Percentiles rank a stretch among this genome's conserved stretches.
Evolutionary conservation across 768 basidiomycete species (phyloP).

Genomic region (Boletus sp.): DNA sequence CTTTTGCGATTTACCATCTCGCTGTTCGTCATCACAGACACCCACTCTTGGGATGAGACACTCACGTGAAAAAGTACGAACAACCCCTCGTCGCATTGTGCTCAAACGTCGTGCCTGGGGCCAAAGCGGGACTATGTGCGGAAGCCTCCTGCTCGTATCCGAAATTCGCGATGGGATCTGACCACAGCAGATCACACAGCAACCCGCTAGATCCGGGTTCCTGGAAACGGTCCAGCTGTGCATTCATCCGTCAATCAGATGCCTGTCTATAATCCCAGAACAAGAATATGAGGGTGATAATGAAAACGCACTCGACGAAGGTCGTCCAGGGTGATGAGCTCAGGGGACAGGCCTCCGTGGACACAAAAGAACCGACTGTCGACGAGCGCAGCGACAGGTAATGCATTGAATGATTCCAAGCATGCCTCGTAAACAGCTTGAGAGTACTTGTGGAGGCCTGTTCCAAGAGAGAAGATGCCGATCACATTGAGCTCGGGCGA

Average conservation of each 20-base stretch:
- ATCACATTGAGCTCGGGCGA: slow-evolving; percentile 7
- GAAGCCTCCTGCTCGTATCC: slow-evolving; percentile 71
- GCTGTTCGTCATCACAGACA: slow-evolving; percentile 1
- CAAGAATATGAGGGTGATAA: not conserved
- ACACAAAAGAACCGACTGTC: slow-evolving; percentile 97
- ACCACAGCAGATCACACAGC: slow-evolving; percentile 94
- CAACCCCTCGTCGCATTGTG: slow-evolving; percentile 90
- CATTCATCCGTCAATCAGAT: slow-evolving; percentile 8
- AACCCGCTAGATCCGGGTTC: slow-evolving; percentile 92
- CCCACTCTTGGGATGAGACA: slow-evolving; percentile 7
- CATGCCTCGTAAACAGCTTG: slow-evolving; percentile 85
- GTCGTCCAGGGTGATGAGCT: slow-evolving; percentile 77
- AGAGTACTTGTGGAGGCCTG: slow-evolving; percentile 30
- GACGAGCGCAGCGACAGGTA: slow-evolving; percentile 89
- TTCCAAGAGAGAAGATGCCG: slow-evolving; percentile 9
- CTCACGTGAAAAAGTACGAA: slow-evolving; percentile 90
- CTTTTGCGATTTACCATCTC: slow-evolving; percentile 29
- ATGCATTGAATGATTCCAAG: slow-evolving; percentile 82
- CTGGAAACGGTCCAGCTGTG: slow-evolving; percentile 84
- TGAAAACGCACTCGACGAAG: slow-evolving; percentile 52
- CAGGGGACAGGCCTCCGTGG: slow-evolving; percentile 93
- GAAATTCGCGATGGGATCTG: slow-evolving; percentile 88
- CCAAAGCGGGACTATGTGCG: slow-evolving; percentile 50
- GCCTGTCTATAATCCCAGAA: not conserved
- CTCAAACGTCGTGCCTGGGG: slow-evolving; percentile 59